phyloP scores from a whole-genome alignment of 345 rosid species.

The Eucalyptus cladocalyx region DNA sequence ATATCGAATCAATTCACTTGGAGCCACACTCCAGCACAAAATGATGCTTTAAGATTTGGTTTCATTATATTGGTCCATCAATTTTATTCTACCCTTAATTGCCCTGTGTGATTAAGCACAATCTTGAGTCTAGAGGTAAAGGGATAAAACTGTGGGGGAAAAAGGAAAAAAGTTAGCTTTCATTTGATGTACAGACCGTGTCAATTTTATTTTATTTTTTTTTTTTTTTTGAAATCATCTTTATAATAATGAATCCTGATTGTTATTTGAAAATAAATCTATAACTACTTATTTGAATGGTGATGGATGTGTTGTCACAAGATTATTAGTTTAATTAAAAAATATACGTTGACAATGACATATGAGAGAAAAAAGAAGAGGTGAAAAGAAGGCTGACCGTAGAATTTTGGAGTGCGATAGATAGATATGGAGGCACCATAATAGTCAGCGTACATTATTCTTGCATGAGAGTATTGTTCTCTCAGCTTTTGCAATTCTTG shows the following conservation, averaged over 20 bases:
- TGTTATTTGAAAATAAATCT: not conserved
- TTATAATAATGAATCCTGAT: not conserved
- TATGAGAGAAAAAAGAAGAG: not conserved
- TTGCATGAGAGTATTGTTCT: slow-evolving; percentile 32
- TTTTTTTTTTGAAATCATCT: not conserved
- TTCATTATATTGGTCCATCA: not conserved
- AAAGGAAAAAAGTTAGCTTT: not conserved
- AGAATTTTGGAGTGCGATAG: slow-evolving; percentile 19
- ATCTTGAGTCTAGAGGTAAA: not conserved
- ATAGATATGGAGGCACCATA: slow-evolving; percentile 29
- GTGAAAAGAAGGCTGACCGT: slow-evolving; percentile 12
- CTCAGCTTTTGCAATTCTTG: slow-evolving; percentile 15
- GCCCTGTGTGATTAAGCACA: not conserved
- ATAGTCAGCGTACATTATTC: slow-evolving; percentile 41
- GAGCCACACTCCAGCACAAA: not conserved
- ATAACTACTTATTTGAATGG: not conserved
- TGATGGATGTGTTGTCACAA: not conserved
- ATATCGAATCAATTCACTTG: not conserved
- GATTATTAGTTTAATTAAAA: not conserved
- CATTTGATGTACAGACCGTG: not conserved
- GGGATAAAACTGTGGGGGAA: not conserved
- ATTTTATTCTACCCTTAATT: not conserved
- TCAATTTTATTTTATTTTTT: not conserved
- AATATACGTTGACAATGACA: not conserved
- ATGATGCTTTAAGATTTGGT: not conserved